Base-by-base conservation (phyloP, 768 basidiomycete species). In the Russula griseocarnosa region DNA sequence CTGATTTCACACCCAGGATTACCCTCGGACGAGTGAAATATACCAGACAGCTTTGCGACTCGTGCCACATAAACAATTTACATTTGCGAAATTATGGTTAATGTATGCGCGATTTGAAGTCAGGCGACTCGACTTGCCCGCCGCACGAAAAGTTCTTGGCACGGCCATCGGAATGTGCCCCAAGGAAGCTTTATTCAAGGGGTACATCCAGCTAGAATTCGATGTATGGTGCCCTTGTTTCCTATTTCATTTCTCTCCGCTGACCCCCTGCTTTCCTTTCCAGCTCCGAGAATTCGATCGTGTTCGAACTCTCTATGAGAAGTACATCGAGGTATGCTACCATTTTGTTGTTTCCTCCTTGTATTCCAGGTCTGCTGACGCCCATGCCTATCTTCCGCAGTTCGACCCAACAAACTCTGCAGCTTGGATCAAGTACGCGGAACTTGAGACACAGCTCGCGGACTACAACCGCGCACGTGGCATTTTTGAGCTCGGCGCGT, bases 11-110 rank as follows among this genome's bases (percentile, higher is more conserved):
- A 36, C 58, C 0, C 66, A 96, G 89, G 95, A 99, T 71, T 88
- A 86, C 68, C 79, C 79, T 38, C 88, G 97, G 3, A 82, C 92
- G 28, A 83, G 94, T 55, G 91, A 98, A 70, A 88, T 99, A 36
- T 98, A 94, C 76, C 88, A 93, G 74, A 94, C 94, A 0, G 92
- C 88, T 7, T 76, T 96, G 58, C 82, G 83, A 63, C 86, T 98
- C 26, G 87, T 98, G 3, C 97, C 97, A 0, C 96, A 99, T 74
- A 96, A 96, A 72, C 85, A 87, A 63, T 99, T 99, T 74, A 98
- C 97, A 0, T 99, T 99, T 69, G 92, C 97, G 3, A 99, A 99
- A 76, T 77, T 98, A 13, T 99, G 97, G 97, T 74, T 91, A 22
- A 83, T 90, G 78, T 96, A 88, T 68, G 93, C 96, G 6, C 86